Evolutionary conservation across 192 early-diverging fungal genomes (phyloP), one percentile per base, ranked within the genome.

Genomic region (Backusella australiensis): DNA sequence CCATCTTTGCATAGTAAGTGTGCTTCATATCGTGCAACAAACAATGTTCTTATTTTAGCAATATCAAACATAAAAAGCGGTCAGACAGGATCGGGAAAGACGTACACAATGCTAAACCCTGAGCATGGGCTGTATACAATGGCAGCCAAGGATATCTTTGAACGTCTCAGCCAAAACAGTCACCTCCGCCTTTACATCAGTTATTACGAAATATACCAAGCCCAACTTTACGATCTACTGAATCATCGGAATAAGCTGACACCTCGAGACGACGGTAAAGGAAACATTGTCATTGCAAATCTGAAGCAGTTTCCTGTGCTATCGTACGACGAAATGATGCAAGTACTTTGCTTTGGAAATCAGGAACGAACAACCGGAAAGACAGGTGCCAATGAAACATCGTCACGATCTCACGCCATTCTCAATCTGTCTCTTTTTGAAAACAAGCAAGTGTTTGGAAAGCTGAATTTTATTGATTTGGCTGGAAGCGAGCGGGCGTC

Each of bases 181-280:
- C 90, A 97, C 80, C 78, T 98, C 29, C 74, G 89, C 9, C 93
- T 93, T 8, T 96, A 85, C 67, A 94, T 97, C 76, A 91, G 91
- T 56, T 99, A 98, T 69, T 98, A 97, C 79, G 98, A 99, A 78
- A 98, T 99, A 71, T 99, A 99, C 81, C 94, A 97, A 84, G 92
- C 94, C 23, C 94, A 97, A 42, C 87, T 99, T 56, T 97, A 94
- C 72, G 98, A 99, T 77, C 77, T 99, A 76, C 85, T 99, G 26
- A 97, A 97, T 76, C 85, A 91, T 39, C 90, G 97, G 72, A 96
- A 97, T 82, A 86, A 86, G 76, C 86, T 98, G 11, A 93, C 91
- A 87, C 96, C 97, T 12, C 91, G 97, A 52, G 97, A 98, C 81
- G 98, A 99, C 78, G 95, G 94, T 15, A 96, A 97, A 74, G 90